Conservation (phyloP, 2,329 filamentous ascomycete species). For the Cladophialophora yegresii region DNA sequence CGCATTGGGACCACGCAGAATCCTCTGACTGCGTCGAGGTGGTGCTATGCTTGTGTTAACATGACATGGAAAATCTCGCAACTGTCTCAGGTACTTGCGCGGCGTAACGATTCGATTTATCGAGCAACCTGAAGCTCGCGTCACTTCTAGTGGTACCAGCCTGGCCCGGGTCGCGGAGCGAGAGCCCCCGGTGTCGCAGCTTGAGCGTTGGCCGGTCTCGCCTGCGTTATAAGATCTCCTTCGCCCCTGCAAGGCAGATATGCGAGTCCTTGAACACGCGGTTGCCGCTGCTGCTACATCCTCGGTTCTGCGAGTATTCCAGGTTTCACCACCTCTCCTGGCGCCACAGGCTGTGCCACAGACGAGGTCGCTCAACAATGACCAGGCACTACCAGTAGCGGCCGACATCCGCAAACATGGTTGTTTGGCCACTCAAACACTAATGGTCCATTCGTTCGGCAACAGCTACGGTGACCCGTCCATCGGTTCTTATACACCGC, state of each 20-base stretch:
- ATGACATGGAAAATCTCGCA: not conserved
- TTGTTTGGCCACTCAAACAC: not conserved
- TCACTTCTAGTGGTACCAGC: not conserved
- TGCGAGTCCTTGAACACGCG: not conserved
- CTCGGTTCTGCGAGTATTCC: conserved; percentile 8
- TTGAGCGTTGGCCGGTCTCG: not conserved
- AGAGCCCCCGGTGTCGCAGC: not conserved
- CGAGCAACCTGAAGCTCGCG: not conserved
- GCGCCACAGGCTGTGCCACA: not conserved
- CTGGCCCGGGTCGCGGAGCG: not conserved
- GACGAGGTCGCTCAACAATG: not conserved
- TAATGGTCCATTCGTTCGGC: conserved; percentile 10
- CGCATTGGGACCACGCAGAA: not conserved
- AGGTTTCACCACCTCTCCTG: not conserved
- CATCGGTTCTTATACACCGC: conserved; percentile 1
- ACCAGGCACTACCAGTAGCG: not conserved
- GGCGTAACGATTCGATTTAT: not conserved
- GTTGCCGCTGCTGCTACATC: not conserved
- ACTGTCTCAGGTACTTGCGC: not conserved
- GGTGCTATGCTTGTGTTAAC: not conserved
- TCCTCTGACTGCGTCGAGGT: not conserved
- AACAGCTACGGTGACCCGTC: conserved; percentile 12
- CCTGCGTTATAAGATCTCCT: not conserved
- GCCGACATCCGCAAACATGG: not conserved
- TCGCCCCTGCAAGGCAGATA: not conserved